Evolutionary conservation across 177 flowering plant genomes (phyloP).

Genomic region (Telopea speciosissima): DNA sequence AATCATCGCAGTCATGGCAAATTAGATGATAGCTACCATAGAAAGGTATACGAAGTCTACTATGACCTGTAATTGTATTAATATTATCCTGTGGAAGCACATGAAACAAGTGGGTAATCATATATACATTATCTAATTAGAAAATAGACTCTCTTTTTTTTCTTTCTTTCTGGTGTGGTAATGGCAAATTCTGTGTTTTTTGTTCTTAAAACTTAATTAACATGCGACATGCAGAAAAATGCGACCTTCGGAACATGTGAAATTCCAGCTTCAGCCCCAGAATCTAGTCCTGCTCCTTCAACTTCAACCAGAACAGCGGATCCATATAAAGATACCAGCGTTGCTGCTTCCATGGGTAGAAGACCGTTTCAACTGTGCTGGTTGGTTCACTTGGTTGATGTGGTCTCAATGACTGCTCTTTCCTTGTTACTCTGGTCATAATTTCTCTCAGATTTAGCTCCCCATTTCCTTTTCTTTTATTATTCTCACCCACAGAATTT

Average conservation of each 20-base stretch:
- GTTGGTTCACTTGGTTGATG: conserved; percentile 17
- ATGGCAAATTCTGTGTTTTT: too few relatives aligned
- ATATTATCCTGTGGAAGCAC: not conserved
- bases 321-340: conserved; percentile 3
- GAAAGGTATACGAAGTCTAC: too few relatives aligned
- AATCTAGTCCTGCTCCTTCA: too few relatives aligned
- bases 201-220: not conserved
- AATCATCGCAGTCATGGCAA: too few relatives aligned
- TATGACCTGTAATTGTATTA: too few relatives aligned
- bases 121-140: too few relatives aligned
- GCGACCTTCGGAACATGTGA: conserved; percentile 52
- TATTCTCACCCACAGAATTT: too few relatives aligned
- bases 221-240: conserved; percentile 36
- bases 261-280: conserved; percentile 40
- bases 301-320: conserved; percentile 19
- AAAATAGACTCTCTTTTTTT: too few relatives aligned
- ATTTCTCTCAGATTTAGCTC: too few relatives aligned
- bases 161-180: too few relatives aligned
- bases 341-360: conserved; percentile 9
- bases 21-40: too few relatives aligned
- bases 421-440: conserved; percentile 5
- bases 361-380: conserved; percentile 14
- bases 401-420: conserved; percentile 12
- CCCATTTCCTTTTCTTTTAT: too few relatives aligned
- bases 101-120: not conserved